Evolutionary conservation across 495 filamentous ascomycete species (phyloP).

Genomic region (Daldinia grandis): DNA sequence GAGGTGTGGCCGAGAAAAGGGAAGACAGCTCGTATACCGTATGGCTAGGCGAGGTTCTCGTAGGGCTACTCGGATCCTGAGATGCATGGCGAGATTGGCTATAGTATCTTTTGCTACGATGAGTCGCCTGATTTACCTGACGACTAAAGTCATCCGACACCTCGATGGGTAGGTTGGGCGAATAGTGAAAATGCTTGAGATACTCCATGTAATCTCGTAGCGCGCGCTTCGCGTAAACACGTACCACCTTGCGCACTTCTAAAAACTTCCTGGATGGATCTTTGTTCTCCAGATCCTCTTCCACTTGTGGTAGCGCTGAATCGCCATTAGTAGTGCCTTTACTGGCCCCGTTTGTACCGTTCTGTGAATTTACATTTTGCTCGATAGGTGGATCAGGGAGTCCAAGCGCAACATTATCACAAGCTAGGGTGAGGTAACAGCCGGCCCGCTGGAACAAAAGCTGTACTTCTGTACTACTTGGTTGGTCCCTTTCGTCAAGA

Average conservation of each 20-base stretch:
- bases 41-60: constrained; percentile 38
- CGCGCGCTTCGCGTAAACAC: constrained; percentile 75
- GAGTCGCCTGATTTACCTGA: constrained; percentile 66
- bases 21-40: constrained; percentile 59
- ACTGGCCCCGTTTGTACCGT: constrained; percentile 18
- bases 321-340: constrained; percentile 27
- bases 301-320: constrained; percentile 14
- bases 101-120: constrained; percentile 51
- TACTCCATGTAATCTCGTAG: constrained; percentile 74
- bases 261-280: constrained; percentile 56
- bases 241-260: constrained; percentile 71
- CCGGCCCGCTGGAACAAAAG: constrained; percentile 78
- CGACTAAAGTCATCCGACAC: constrained; percentile 72
- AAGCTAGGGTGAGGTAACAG: constrained; percentile 76
- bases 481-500: constrained; percentile 73
- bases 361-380: constrained; percentile 21
- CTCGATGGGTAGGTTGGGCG: constrained; percentile 70
- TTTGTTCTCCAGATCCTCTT: constrained; percentile 47
- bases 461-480: constrained; percentile 75
- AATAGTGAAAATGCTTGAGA: constrained; percentile 77
- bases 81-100: constrained; percentile 37
- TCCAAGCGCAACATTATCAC: constrained; percentile 65
- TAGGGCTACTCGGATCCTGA: constrained; percentile 43
- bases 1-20: constrained; percentile 65
- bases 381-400: constrained; percentile 45